phyloP scores from a whole-genome alignment of 371 early-diverging fungal species.

The Parasitella parasitica region DNA sequence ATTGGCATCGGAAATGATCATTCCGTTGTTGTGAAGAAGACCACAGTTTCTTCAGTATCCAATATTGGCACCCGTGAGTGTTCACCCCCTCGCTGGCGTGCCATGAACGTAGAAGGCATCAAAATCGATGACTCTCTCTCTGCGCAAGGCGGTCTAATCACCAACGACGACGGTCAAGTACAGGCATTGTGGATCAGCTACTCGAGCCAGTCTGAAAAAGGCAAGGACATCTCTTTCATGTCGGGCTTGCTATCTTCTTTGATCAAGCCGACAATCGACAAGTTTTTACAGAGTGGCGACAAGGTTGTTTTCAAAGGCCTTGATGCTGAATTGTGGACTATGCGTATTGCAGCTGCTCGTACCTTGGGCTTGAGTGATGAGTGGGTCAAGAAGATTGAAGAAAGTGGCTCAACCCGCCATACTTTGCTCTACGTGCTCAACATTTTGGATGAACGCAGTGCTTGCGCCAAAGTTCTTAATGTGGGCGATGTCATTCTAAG shows the following conservation, averaged over 20 bases:
- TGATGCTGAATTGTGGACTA: conserved; percentile 79
- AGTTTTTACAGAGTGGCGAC: conserved; percentile 43
- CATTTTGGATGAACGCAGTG: conserved; percentile 53
- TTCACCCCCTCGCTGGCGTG: conserved; percentile 68
- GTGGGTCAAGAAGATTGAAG: conserved; percentile 71
- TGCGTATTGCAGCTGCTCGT: conserved; percentile 80
- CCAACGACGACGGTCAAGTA: conserved; percentile 67
- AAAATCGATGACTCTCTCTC: conserved; percentile 61
- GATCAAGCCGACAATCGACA: conserved; percentile 40
- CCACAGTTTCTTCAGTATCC: conserved; percentile 58
- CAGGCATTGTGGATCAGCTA: conserved; percentile 80
- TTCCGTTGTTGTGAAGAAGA: conserved; percentile 63
- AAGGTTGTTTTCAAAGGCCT: conserved; percentile 54
- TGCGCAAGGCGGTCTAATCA: conserved; percentile 71
- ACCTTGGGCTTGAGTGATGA: conserved; percentile 74
- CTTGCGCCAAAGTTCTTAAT: conserved; percentile 63
- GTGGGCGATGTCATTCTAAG: conserved; percentile 90
- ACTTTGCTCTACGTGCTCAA: conserved; percentile 73
- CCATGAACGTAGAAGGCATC: conserved; percentile 78
- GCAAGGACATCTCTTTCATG: conserved; percentile 61
- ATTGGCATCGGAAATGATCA: conserved; percentile 62
- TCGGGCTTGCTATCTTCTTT: conserved; percentile 55
- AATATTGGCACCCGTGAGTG: conserved; percentile 66
- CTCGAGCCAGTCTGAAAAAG: conserved; percentile 60
- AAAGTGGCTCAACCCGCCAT: conserved; percentile 60